Base-by-base conservation (phyloP, 805 yeast genomes). In the Candida michaelii region DNA sequence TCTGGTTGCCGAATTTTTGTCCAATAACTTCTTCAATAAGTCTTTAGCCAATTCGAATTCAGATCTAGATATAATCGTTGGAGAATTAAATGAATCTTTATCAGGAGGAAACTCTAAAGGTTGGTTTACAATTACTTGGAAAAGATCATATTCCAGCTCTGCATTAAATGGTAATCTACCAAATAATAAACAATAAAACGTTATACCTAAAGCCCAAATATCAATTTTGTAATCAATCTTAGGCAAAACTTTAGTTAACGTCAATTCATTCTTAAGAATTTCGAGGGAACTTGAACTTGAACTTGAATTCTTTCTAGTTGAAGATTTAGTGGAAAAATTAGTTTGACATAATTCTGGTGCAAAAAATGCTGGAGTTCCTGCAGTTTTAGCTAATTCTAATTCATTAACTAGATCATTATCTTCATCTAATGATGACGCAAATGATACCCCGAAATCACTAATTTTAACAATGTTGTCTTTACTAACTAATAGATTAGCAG, bases 121-220 rank as follows among this genome's bases (percentile, higher is more conserved):
- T 27, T 80, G 74, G 40, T 79, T 77, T 32, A 82, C 86, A 50
- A 93, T 93, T 10, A 81, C 89, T 44, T 84, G 83, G 62, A 91
- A 90, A 40, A 93, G 70, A 45, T 85, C 95, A 65, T 77, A 91
- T 55, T 89, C 96, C 24, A 87, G 81, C 36, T 82, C 89, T 0
- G 90, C 96, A 56, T 83, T 80, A 60, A 91, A 93, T 2, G 99
- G 99, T 33, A 93, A 77, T 48, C 76, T 73, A 9, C 99, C 99
- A 65, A 87, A 91, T 11, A 91, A 58, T 29, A 93, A 66, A 59
- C 97, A 90, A 62, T 82, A 93, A 13, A 93, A 66, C 0, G 98
- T 90, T 5, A 91, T 89, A 9, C 99, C 99, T 15, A 89, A 63
- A 0, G 99, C 96, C 99, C 99, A 93, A n/a, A 91, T 85, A 65